Conservation (phyloP, 1,284 basidiomycete genomes). For the Ustilago curta region DNA sequence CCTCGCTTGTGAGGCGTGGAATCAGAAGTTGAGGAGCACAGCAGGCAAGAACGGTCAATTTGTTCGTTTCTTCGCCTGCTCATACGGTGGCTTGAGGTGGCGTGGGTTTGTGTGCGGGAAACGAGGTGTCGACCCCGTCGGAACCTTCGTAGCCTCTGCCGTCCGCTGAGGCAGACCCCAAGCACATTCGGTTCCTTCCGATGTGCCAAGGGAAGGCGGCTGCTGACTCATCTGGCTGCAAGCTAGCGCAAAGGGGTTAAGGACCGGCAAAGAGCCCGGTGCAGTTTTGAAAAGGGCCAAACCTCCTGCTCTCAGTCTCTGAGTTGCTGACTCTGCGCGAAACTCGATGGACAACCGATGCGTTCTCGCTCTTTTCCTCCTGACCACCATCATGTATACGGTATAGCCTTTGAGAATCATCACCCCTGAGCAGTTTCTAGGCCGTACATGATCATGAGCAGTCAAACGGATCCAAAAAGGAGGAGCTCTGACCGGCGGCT, state of each 20-base stretch:
- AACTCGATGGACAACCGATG: background rate
- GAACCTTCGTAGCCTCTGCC: background rate
- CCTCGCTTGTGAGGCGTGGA: conserved; percentile 8
- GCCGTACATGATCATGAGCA: background rate
- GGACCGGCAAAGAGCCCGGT: background rate
- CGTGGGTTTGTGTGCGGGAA: background rate
- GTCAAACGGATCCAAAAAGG: too few relatives aligned
- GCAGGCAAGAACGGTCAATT: conserved; percentile 14
- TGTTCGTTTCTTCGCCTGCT: background rate
- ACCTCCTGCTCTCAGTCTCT: background rate
- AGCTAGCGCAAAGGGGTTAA: background rate
- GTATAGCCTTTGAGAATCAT: background rate
- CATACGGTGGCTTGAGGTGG: background rate
- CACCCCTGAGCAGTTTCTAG: background rate
- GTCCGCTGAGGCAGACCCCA: background rate
- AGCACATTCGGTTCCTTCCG: background rate
- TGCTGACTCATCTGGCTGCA: background rate
- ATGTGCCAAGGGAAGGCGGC: background rate
- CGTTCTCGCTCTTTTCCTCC: background rate
- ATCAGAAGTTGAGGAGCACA: background rate
- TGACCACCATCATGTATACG: background rate
- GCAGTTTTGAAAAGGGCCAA: background rate
- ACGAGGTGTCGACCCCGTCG: background rate
- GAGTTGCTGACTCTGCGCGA: background rate
- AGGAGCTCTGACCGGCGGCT: background rate